phyloP scores from a whole-genome alignment of 768 basidiomycete genomes.

The Xerocomus brunneocitrinus region DNA sequence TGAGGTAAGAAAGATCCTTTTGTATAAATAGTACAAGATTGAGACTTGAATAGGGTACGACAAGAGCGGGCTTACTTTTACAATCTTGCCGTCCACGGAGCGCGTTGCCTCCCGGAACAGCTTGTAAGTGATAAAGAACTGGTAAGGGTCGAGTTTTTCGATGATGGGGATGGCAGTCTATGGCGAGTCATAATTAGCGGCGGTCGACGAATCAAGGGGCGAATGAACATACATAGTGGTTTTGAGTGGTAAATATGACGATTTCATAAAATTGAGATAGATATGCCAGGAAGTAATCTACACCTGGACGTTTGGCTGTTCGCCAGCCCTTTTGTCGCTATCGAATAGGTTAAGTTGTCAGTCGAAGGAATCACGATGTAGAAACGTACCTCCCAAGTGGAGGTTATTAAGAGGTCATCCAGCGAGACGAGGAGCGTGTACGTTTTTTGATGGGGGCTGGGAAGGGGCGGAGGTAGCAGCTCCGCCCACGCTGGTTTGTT shows the following conservation, averaged over 20 bases:
- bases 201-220: background rate
- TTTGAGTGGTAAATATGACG: constrained; percentile 90
- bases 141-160: constrained; percentile 92
- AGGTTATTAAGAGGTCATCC: constrained; percentile 87
- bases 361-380: background rate
- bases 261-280: constrained; percentile 98
- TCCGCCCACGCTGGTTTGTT: constrained; percentile 92
- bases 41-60: background rate
- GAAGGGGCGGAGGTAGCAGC: constrained; percentile 82
- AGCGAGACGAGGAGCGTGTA: constrained; percentile 90
- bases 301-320: constrained; percentile 95
- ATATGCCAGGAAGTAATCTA: constrained; percentile 97
- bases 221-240: constrained; percentile 66
- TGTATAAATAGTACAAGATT: background rate
- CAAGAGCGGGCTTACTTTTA: constrained; percentile 56
- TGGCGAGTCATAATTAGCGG: constrained; percentile 1
- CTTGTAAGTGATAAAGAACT: constrained; percentile 81
- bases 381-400: constrained; percentile 89
- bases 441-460: constrained; percentile 78
- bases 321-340: constrained; percentile 94
- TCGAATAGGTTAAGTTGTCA: background rate
- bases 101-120: constrained; percentile 93
- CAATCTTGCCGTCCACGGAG: constrained; percentile 72
- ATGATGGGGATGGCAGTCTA: constrained; percentile 86
- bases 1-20: constrained; percentile 89